Base-by-base conservation (phyloP, 805 yeast genomes). In the Maudiozyma saulgeensis region DNA sequence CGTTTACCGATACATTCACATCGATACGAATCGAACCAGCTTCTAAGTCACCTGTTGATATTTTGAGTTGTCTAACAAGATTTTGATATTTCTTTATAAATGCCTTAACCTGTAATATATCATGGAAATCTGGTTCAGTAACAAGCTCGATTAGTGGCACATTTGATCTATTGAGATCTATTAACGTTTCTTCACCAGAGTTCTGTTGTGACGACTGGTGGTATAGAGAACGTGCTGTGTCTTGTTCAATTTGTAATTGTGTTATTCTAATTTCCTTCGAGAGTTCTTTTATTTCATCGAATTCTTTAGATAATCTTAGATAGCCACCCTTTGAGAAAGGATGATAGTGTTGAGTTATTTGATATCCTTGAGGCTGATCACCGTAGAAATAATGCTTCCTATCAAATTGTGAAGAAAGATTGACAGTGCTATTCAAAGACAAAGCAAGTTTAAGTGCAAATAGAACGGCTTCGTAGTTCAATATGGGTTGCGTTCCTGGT, bases 311-410 rank as follows among this genome's bases (percentile, higher is more conserved):
- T 40, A 91, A 63, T 21, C 62, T 62, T 31, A 91, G 44, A 19
- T 48, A 54, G 0, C 99, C 99, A 45, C 78, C 73, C 32, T 65
- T 70, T 1, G 96, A 93, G 44, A 87, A 71, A 0, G 98, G 97
- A 35, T 75, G 74, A 62, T 77, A 87, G 60, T 80, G 86, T 67
- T 93, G 99, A 0, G 99, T 93, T 45, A 93, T 84, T 64, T 93
- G 99, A 67, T 89, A 93, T 1, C 99, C 99, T 47, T 85, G 68
- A 0, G 99, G 99, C 63, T 93, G 98, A 65, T 93, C 99, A 1
- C 90, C 91, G 64, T 93, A 93, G 66, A 93, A 89, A 64, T 93
- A 93, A 64, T 93, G 99, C 66, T 93, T 93, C 56, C 99, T 73
- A 61, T 93, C 99, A 64, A 93, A 93, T 1, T 82, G 71, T 1